Conservation (phyloP, 2,329 filamentous ascomycete genomes). For the Coleophoma cylindrospora region DNA sequence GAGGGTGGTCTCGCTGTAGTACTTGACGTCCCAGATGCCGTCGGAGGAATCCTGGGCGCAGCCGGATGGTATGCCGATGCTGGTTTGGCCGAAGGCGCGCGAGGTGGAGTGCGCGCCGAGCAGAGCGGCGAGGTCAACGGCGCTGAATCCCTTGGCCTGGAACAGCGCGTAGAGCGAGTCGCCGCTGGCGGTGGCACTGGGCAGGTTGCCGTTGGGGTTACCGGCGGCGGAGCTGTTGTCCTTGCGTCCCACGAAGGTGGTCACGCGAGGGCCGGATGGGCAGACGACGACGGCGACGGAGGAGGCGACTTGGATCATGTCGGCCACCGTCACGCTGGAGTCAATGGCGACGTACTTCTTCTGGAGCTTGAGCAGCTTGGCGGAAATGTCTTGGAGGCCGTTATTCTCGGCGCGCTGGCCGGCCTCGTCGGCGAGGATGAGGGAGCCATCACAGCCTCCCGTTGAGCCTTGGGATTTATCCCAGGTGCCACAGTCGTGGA, state of each 20-base stretch:
- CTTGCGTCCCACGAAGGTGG: constrained; percentile 11
- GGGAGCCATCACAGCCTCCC: constrained; percentile 13
- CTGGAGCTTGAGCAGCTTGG: constrained; percentile 6
- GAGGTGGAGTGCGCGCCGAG: constrained; percentile 30
- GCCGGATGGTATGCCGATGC: constrained; percentile 16
- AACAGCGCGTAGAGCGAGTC: constrained; percentile 24
- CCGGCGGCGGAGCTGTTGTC: constrained; percentile 2
- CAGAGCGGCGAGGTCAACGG: constrained; percentile 30
- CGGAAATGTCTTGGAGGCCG: constrained; percentile 11
- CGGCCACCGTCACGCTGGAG: constrained; percentile 3
- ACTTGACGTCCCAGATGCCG: constrained; percentile 30
- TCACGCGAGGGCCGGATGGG: constrained; percentile 8
- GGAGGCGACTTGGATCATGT: constrained; percentile 11
- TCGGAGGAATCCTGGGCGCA: constrained; percentile 28
- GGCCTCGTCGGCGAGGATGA: constrained; percentile 7
- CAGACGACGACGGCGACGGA: constrained; percentile 11
- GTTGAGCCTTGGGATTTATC: constrained; percentile 5
- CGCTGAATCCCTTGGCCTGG: constrained; percentile 29
- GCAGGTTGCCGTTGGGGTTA: constrained; percentile 5
- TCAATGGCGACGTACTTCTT: constrained; percentile 2
- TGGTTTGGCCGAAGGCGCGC: constrained; percentile 22
- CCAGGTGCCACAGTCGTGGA: constrained; percentile 16
- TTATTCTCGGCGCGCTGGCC: constrained; percentile 9
- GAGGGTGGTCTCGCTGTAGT: constrained; percentile 26
- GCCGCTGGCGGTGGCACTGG: constrained; percentile 3